Percentiles rank a stretch among this genome's conserved stretches.
Conservation (phyloP, 768 basidiomycete genomes). For the Boletus vinaceobasis region DNA sequence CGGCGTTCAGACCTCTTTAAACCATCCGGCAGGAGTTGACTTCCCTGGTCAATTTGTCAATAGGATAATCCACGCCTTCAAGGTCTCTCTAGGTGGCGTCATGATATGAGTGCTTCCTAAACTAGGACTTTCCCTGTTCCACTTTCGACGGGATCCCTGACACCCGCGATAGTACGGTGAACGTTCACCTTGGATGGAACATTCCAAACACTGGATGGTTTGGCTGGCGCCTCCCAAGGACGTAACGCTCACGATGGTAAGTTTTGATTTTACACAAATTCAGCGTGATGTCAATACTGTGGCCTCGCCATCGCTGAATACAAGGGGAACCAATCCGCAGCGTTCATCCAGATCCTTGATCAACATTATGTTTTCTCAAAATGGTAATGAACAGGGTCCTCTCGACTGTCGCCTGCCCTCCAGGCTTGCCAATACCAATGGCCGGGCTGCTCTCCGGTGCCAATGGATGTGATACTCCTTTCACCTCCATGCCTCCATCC, state of each 20-base stretch:
- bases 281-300: background rate
- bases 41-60: background rate
- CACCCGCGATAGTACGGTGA: background rate
- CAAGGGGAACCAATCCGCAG: conserved; percentile 4
- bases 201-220: conserved; percentile 26
- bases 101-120: background rate
- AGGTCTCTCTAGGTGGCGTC: background rate
- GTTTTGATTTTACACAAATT: conserved; percentile 2
- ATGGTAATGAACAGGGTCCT: conserved; percentile 12
- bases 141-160: background rate
- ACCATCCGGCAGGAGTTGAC: background rate
- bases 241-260: conserved; percentile 4
- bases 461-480: conserved; percentile 10
- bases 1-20: background rate
- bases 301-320: background rate
- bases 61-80: background rate
- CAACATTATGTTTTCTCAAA: background rate
- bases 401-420: background rate
- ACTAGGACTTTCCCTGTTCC: background rate
- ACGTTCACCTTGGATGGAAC: conserved; percentile 2
- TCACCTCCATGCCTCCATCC: conserved; percentile 12
- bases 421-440: conserved; percentile 10
- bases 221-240: conserved; percentile 5
- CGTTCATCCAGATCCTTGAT: conserved; percentile 2
- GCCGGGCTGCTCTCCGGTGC: conserved; percentile 13